Evolutionary conservation across 345 rosid genomes (phyloP), one percentile per base, ranked within the genome.

Genomic region (Raphanus raphanistrum): DNA sequence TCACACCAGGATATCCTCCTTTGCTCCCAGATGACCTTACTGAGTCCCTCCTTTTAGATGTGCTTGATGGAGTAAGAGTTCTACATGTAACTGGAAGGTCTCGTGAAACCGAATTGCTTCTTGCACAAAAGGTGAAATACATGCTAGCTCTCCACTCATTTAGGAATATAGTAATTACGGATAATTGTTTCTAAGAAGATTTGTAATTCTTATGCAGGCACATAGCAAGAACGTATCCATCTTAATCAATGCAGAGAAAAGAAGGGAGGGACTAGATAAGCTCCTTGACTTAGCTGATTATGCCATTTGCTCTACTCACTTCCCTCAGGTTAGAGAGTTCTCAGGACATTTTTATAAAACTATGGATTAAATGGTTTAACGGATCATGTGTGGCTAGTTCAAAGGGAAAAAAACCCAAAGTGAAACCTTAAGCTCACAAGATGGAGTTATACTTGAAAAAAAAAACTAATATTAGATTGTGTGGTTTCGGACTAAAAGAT

Each of bases 1-100:
- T 87, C 79, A 88, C 97, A 35, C 90, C 93, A 21, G 98, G 97
- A 52, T 35, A 81, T 66, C 98, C 97, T 78, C 87, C 85, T 64
- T 80, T 92, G 87, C 76, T 60, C 70, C 87, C 90, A 8, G 86
- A 85, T 41, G 98, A 90, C 27, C 85, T 94, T 74, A 70, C 85
- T 15, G 82, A 73, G 5, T 76, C 87, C 67, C 75, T 59, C 11
- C 65, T 92, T 63, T 63, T 48, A 65, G 69, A 84, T 66, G 97
- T 91, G 26, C 63, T 95, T 73, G 84, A 85, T 73, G 96, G 94
- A 71, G 92, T 85, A 17, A 87, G 81, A 68, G 10, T 87, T 70
- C 77, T 82, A 65, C 88, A 86, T 82, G 86, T 82, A 6, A 97
- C 92, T 81, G 91, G 86, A 79, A 87, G 98, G 83, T 86, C 85